Evolutionary conservation across 345 rosid genomes (phyloP), one percentile per base, ranked within the genome.

Genomic region (Anacardium occidentale): DNA sequence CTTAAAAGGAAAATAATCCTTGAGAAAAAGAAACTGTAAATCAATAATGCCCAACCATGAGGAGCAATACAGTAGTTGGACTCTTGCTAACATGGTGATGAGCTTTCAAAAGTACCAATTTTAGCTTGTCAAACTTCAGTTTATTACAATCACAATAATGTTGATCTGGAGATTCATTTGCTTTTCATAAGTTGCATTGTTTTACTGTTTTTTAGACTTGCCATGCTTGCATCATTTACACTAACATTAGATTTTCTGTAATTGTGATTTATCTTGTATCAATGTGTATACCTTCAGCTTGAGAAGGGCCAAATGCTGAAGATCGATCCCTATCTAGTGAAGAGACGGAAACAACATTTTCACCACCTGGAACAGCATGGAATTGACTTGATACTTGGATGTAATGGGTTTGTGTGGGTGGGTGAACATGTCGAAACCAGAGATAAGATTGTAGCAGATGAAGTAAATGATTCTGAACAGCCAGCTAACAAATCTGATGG

Each of bases 371-470:
- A 85, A 66, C 74, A 83, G 69, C 81, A 80, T n/a, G 97, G 87
- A 6, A 81, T 88, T 61, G 98, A 91, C 85, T 76, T 92, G 84
- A 91, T 92, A 73, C 78, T 95, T 3, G 97, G 98, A 77, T 88
- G 90, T 74, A 95, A 95, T 48, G 99, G 99, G n/a, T 95, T 84
- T 71, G 83, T 95, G 69, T 92, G 99, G 98, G 86, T 95, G 10
- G 99, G 98, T 7, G 98, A 92, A 68, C 98, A 91, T 55, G 76
- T 83, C 2, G 91, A 89, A 64, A 79, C 76, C 29, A 80, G 85
- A 84, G 97, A 92, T 44, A 85, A 69, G 68, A 67, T 83, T 83
- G 57, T 70, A 9, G 74, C 75, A 24, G 93, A 86, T 64, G 88
- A 81, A 79, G 61, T 48, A 26, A 79, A 76, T 51, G 77, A 80